Evolutionary conservation across 176 grass and related monocot genomes (phyloP), one percentile per base, ranked within the genome.

Genomic region (Melocanna baccifera): DNA sequence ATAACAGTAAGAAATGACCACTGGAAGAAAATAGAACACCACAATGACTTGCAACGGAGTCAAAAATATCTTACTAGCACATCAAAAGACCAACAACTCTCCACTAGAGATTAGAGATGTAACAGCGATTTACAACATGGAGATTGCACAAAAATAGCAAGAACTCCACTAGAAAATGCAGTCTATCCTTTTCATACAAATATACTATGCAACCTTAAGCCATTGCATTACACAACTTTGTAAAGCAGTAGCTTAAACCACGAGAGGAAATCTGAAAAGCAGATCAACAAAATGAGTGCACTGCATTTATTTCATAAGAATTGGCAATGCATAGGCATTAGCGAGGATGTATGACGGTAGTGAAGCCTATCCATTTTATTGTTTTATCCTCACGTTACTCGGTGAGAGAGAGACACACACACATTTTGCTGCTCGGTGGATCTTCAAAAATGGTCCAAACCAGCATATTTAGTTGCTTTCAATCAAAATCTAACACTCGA

Each of bases 401-500:
- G 3, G 16, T 9, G 26, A 69, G 29, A 42, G 6, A 19, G 9
- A 30, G 28, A 65, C 62, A 7, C 6, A n/a, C 6, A n/a, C 52
- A 51, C 14, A 25, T 37, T 39, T 88, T 66, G 47, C 2, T 75
- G 59, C 9, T n/a, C 25, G 37, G 58, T 12, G 28, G 57, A 25
- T 50, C 63, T 58, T 57, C 62, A 37, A 13, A 40, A 57, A 56
- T 37, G 5, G 51, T 50, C 86, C 50, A 70, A 77, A 39, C 13
- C 47, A 69, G 1, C 11, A 45, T 12, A 66, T 12, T 25, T 14
- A 74, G 7, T 23, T 39, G 26, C 34, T 78, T 78, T 67, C 47
- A 23, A 86, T 66, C 11, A 22, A 75, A 88, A 75, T 76, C 51
- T 71, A 37, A 51, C 62, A 62, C 53, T 69, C 37, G 45, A 41